Evolutionary conservation across 1,284 basidiomycete species (phyloP), one percentile per base, ranked within the genome.

Genomic region (Wallemia hederae): DNA sequence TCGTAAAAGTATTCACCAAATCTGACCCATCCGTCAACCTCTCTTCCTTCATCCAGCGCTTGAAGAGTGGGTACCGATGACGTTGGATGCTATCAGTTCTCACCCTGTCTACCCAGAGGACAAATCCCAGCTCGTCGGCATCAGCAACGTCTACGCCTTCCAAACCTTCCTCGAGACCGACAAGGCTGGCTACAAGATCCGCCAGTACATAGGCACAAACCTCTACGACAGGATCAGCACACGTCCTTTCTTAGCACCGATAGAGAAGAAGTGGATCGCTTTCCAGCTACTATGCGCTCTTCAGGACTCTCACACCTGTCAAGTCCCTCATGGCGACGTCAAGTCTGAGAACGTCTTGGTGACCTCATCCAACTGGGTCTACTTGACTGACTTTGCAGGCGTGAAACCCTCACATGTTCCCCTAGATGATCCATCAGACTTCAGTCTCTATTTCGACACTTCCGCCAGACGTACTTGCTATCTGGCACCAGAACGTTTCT

Each of bases 181-280:
- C 64, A 88, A 85, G 69, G 92, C 91, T 7, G 94, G 88, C 0
- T 98, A 96, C 70, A 78, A 97, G 34, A 81, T 97, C 62, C 76
- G 92, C 26, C 92, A 97, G 70, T 99, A 88, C 87, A 76, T 90
- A 14, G 85, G 88, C 2, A 91, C 85, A 66, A 97, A 85, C 67
- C 75, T 98, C 7, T 99, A 98, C 70, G 94, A 99, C 71, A 80
- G 92, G 58, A 94, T 99, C 65, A 96, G 92, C 68, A 98, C 91
- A 1, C 83, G 94, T 27, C 94, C 94, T 0, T 98, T 98, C 72
- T 75, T 98, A 59, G 83, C 81, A 62, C 70, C 76, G 60, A 78
- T 96, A 56, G 94, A 99, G 75, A 98, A 98, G 77, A 88, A 89
- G 68, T 99, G 94, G 94, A 88, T 98, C 63, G 82, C 85, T 0